Base-by-base conservation (phyloP, 352 stramenopile genomes). In the Nothophytophthora sp. region DNA sequence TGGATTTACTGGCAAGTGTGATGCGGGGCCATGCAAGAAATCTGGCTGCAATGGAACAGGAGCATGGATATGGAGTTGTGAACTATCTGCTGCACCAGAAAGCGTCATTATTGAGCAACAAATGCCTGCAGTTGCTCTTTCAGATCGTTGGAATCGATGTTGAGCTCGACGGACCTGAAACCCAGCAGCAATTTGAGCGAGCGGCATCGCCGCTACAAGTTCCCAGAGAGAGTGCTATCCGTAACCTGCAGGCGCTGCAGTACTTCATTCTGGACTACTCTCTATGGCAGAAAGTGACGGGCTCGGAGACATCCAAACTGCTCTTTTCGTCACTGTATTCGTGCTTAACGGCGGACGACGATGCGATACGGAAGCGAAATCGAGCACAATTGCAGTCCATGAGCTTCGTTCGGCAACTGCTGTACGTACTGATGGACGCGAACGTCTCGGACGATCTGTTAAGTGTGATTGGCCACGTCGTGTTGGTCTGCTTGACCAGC, bases 191-290 rank as follows among this genome's bases (percentile, higher is more conserved):
- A 45, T 12, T 28, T 15, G 41, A 46, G 41, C 34, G 13, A 28
- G 29, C 23, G 19, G 10, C 18, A n/a, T n/a, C n/a, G n/a, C n/a
- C n/a, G n/a, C n/a, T n/a, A 35, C 38, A 57, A 18, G 1, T 25
- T 20, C 51, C 35, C n/a, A 44, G 65, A 30, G 69, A 86, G 20
- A 76, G 67, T 55, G 64, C 62, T 7, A 77, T 86, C 32, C 71
- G 77, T 7, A 88, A 86, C 52, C 56, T 89, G 11, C 63, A 83
- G 29, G 81, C 77, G 8, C 53, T 88, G 13, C 81, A 91, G 42
- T 67, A 91, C 30, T 89, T 88, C 46, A 67, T 89, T 23, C 50
- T 91, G 37, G 81, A 91, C 41, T 84, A 86, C 32, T 84, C 71
- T 2, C 61, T 91, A 9, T 91, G 81, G 81, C 63, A 85, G 42